These are phyloP conservation scores for Tanozyma kutaoensis DNA, from an alignment of 805 yeast species.

Conservation along the genomic window DNA sequence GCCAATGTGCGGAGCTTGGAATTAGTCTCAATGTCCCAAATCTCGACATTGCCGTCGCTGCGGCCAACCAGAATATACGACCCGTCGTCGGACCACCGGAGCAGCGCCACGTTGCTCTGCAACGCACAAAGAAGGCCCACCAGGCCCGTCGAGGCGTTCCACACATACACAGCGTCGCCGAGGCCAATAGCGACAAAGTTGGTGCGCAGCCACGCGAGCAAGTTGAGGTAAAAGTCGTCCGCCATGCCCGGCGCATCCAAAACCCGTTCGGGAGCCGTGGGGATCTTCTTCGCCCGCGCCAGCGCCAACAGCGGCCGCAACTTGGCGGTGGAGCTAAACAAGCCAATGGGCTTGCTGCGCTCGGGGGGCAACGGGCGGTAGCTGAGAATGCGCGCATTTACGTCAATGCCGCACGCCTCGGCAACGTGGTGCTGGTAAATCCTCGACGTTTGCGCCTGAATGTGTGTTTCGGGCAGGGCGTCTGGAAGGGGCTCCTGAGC, in stretches of 20 bases:
- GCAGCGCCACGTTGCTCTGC: constrained; percentile 45
- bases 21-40: constrained; percentile 83
- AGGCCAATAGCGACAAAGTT: constrained; percentile 83
- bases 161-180: constrained; percentile 70
- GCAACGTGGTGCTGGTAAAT: constrained; percentile 77
- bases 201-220: constrained; percentile 76
- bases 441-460: constrained; percentile 37
- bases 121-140: constrained; percentile 57
- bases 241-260: constrained; percentile 91
- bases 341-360: constrained; percentile 19
- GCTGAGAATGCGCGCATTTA: constrained; percentile 71
- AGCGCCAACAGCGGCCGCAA: constrained; percentile 39
- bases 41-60: constrained; percentile 73
- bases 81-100: constrained; percentile 89
- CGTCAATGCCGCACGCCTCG: constrained; percentile 82
- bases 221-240: constrained; percentile 84
- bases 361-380: constrained; percentile 84
- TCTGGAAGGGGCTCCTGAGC: constrained; percentile 25
- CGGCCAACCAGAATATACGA: constrained; percentile 74
- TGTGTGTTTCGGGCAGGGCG: constrained; percentile 41
- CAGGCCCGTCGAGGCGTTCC: constrained; percentile 80
- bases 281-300: constrained; percentile 62
- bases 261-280: constrained; percentile 83
- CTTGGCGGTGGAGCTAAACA: constrained; percentile 14
- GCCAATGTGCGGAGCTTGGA: constrained; percentile 71